Conservation (phyloP, 257 asterid genomes). For the Gynochthodes officinalis region DNA sequence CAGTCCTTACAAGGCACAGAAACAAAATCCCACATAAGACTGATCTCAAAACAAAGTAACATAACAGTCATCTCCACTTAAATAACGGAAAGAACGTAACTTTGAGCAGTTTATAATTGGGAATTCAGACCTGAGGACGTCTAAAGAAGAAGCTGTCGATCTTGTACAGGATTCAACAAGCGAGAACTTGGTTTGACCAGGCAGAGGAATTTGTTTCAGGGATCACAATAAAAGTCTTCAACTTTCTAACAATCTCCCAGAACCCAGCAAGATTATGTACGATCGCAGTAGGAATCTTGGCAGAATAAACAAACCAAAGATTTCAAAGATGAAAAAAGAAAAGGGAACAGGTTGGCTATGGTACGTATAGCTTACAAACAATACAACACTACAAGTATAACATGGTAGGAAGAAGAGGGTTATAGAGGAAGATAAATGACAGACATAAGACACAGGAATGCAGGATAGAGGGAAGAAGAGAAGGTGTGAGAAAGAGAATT, state of each 20-base stretch:
- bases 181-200: constrained; percentile 22
- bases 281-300: constrained; percentile 8
- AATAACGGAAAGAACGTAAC: constrained; percentile 1
- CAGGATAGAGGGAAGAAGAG: constrained; percentile 19
- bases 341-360: background rate
- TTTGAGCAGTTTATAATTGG: background rate
- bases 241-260: constrained; percentile 4
- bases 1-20: background rate
- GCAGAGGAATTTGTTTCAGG: background rate
- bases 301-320: background rate
- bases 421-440: constrained; percentile 13
- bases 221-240: constrained; percentile 18
- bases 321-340: background rate
- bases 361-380: background rate
- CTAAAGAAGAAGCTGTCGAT: constrained; percentile 14
- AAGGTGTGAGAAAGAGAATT: background rate
- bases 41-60: background rate
- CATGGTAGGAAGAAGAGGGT: background rate
- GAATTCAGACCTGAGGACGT: constrained; percentile 36
- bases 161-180: constrained; percentile 9
- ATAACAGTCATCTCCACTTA: background rate
- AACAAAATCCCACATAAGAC: background rate
- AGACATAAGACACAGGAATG: constrained; percentile 28
- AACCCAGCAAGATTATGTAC: constrained; percentile 5
- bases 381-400: too few relatives aligned